These are phyloP conservation scores for Neurospora sp. DNA, from an alignment of 495 filamentous ascomycete species.

Conservation along the genomic window DNA sequence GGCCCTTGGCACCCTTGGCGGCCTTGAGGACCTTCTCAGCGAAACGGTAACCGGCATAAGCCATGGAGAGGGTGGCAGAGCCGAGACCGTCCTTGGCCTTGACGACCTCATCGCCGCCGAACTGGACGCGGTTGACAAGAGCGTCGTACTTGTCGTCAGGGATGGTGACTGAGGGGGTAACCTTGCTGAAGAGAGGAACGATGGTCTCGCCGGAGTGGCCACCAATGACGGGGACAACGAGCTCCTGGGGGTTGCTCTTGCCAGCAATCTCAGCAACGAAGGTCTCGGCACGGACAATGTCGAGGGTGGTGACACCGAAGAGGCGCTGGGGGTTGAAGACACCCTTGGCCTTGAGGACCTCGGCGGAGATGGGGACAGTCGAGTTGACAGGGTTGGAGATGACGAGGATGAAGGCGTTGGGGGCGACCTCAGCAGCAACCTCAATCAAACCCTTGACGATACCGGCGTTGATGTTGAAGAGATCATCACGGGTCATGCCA, in stretches of 20 bases:
- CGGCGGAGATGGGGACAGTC: slow-evolving; percentile 93
- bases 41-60: slow-evolving; percentile 90
- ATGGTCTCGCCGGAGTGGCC: slow-evolving; percentile 98
- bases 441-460: slow-evolving; percentile 83
- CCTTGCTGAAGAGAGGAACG: slow-evolving; percentile 91
- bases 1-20: slow-evolving; percentile 72
- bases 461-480: slow-evolving; percentile 96
- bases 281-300: slow-evolving; percentile 95
- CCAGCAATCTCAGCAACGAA: slow-evolving; percentile 83
- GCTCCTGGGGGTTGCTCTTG: slow-evolving; percentile 68
- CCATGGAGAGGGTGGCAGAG: slow-evolving; percentile 95
- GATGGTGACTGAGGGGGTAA: slow-evolving; percentile 67
- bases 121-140: slow-evolving; percentile 89
- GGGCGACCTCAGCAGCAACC: slow-evolving; percentile 73
- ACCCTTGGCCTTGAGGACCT: slow-evolving; percentile 83
- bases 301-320: slow-evolving; percentile 95
- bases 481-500: slow-evolving; percentile 97
- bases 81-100: slow-evolving; percentile 94
- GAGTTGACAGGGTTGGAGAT: slow-evolving; percentile 99
- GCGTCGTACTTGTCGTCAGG: slow-evolving; percentile 77
- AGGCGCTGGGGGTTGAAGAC: slow-evolving; percentile 90
- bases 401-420: slow-evolving; percentile 87
- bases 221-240: slow-evolving; percentile 83
- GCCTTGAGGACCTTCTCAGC: slow-evolving; percentile 90
- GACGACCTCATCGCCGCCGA: slow-evolving; percentile 97